Evolutionary conservation across 1,284 basidiomycete species (phyloP).

Genomic region (Ceratobasidium sp.): DNA sequence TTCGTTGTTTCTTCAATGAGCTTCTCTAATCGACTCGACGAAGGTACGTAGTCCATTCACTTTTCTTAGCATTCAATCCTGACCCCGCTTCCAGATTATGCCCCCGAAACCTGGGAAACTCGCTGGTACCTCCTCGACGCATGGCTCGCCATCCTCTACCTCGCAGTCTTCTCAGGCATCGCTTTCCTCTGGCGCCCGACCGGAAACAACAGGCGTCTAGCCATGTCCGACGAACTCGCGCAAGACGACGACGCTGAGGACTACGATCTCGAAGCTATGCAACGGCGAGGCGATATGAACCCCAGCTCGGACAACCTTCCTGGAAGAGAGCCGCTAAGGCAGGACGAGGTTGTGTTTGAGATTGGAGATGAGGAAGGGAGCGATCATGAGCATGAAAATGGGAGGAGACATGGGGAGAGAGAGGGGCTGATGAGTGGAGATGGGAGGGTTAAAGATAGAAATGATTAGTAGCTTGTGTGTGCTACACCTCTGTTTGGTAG

Average conservation of each 20-base stretch:
- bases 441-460: conserved; percentile 11
- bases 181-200: conserved; percentile 96
- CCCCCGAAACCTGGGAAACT: conserved; percentile 91
- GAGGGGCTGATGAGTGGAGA: conserved; percentile 41
- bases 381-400: conserved; percentile 42
- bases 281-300: conserved; percentile 69
- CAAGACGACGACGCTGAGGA: conserved; percentile 95
- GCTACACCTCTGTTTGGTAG: no score
- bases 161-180: conserved; percentile 83
- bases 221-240: conserved; percentile 87
- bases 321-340: conserved; percentile 56
- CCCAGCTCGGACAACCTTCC: conserved; percentile 50
- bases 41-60: conserved; percentile 68
- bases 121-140: conserved; percentile 98
- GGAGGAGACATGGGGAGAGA: conserved; percentile 41
- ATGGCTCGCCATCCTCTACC: conserved; percentile 90
- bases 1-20: conserved; percentile 93
- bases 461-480: no score
- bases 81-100: conserved; percentile 75
- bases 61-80: background rate
- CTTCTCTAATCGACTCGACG: conserved; percentile 90
- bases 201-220: conserved; percentile 89
- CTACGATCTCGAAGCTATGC: conserved; percentile 86
- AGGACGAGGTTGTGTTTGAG: conserved; percentile 90
- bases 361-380: conserved; percentile 86